Percentiles rank a stretch among this genome's conserved stretches.
Conservation (phyloP, 2,329 filamentous ascomycete species). For the Ophiocordyceps camponoti-floridani region DNA sequence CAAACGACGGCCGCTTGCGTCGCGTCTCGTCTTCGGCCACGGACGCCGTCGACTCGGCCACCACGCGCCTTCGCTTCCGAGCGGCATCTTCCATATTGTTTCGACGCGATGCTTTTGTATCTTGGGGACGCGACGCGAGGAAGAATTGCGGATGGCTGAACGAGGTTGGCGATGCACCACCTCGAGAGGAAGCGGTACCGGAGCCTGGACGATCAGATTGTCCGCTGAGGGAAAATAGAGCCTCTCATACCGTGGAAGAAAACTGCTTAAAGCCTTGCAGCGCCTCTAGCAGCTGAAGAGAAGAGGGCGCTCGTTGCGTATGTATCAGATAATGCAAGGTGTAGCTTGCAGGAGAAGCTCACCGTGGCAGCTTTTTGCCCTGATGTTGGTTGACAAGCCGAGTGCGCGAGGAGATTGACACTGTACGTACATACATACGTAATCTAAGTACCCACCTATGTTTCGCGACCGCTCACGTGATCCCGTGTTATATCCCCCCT, state of each 20-base stretch:
- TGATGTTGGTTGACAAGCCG: too few relatives aligned
- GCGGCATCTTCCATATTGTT: not conserved
- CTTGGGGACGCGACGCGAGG: not conserved
- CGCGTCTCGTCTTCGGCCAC: constrained; percentile 3
- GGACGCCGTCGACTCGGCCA: not conserved
- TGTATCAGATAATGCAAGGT: too few relatives aligned
- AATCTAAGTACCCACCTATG: too few relatives aligned
- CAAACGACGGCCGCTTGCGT: constrained; percentile 35
- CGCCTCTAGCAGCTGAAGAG: not conserved
- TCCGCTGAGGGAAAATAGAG: not conserved
- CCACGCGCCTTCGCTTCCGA: not conserved
- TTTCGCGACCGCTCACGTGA: too few relatives aligned
- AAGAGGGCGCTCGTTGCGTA: not conserved
- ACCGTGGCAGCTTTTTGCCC: too few relatives aligned
- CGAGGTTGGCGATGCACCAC: not conserved
- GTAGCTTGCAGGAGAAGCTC: too few relatives aligned
- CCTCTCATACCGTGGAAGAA: not conserved
- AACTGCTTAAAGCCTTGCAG: not conserved
- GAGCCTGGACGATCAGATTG: not conserved
- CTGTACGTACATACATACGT: too few relatives aligned
- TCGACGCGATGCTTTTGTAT: not conserved
- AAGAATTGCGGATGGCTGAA: not conserved
- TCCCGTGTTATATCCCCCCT: too few relatives aligned
- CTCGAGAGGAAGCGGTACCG: not conserved
- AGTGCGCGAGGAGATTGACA: too few relatives aligned